Percentiles rank a stretch among this genome's conserved stretches.
Evolutionary conservation across 2,329 filamentous ascomycete genomes (phyloP).

Genomic region (Hypoxylon rubiginosum): DNA sequence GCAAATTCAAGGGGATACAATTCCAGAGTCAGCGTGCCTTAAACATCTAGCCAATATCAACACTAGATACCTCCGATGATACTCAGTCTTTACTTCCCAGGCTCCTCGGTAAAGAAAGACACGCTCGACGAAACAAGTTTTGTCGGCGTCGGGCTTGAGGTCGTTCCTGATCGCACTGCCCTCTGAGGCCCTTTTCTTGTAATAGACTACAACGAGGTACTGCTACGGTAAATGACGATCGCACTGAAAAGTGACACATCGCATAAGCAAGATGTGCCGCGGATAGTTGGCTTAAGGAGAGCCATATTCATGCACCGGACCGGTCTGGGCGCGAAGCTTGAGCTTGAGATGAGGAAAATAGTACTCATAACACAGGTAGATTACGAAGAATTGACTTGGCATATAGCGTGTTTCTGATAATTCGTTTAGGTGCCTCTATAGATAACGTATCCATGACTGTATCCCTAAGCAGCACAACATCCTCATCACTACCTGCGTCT

Average conservation of each 20-base stretch:
- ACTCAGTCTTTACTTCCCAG: too few relatives aligned
- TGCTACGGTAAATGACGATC: background rate
- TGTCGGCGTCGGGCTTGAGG: conserved; percentile 9
- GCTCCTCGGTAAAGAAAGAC: too few relatives aligned
- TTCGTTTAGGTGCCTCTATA: conserved; percentile 12
- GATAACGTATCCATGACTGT: conserved; percentile 7
- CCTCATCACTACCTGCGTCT: conserved; percentile 3
- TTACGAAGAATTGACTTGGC: background rate
- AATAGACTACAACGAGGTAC: conserved; percentile 2
- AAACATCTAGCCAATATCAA: too few relatives aligned
- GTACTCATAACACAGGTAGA: conserved; percentile 22
- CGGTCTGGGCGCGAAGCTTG: conserved; percentile 26
- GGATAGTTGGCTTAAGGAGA: conserved; percentile 24
- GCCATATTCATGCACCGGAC: conserved; percentile 23
- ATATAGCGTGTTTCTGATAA: conserved; percentile 15
- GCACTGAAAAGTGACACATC: background rate
- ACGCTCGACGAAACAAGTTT: conserved; percentile 25
- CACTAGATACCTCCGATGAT: background rate
- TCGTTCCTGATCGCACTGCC: conserved; percentile 15
- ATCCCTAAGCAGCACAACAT: background rate
- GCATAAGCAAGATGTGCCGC: background rate
- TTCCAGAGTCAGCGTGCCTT: too few relatives aligned
- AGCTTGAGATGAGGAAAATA: conserved; percentile 23
- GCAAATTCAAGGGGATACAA: too few relatives aligned
- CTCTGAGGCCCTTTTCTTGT: conserved; percentile 16